Evolutionary conservation across 2,329 filamentous ascomycete species (phyloP).

Genomic region (Xylaria sp.): DNA sequence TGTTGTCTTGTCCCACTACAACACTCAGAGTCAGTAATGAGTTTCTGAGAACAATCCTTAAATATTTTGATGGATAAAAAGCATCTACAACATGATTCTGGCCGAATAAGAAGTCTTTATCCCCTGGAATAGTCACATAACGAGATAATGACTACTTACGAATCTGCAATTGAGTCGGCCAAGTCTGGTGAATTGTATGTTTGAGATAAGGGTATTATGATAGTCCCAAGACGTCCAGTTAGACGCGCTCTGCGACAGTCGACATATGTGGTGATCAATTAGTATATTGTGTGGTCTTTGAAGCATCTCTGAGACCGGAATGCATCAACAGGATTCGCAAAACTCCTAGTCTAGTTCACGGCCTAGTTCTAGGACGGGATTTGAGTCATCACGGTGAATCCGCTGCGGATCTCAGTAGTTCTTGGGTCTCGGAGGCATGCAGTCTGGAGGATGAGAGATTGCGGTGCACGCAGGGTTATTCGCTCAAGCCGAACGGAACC

Average conservation of each 20-base stretch:
- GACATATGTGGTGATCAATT: conserved; percentile 32
- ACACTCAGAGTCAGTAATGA: conserved; percentile 1
- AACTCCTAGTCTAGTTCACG: conserved; percentile 37
- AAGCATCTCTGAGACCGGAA: conserved; percentile 45
- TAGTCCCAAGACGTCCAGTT: conserved; percentile 19
- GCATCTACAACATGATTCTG: not conserved
- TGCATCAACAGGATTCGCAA: conserved; percentile 35
- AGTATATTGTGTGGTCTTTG: conserved; percentile 44
- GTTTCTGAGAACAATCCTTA: not conserved
- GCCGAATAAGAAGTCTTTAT: not conserved
- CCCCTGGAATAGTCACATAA: not conserved
- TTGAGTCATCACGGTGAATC: conserved; percentile 45
- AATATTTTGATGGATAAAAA: not conserved
- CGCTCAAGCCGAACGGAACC: conserved; percentile 7
- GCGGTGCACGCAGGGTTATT: not conserved
- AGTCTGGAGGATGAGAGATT: not conserved
- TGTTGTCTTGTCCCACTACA: conserved; percentile 41
- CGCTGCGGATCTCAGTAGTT: conserved; percentile 27
- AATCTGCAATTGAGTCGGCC: conserved; percentile 32
- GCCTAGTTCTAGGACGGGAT: conserved; percentile 41
- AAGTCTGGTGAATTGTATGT: conserved; percentile 30
- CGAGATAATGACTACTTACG: conserved; percentile 14
- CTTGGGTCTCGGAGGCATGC: conserved; percentile 23
- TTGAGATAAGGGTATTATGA: conserved; percentile 22
- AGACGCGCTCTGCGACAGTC: conserved; percentile 17